Percentiles rank a stretch among this genome's conserved stretches.
Evolutionary conservation across 495 filamentous ascomycete species (phyloP).

Genomic region (Hypoxylon subgilvum): DNA sequence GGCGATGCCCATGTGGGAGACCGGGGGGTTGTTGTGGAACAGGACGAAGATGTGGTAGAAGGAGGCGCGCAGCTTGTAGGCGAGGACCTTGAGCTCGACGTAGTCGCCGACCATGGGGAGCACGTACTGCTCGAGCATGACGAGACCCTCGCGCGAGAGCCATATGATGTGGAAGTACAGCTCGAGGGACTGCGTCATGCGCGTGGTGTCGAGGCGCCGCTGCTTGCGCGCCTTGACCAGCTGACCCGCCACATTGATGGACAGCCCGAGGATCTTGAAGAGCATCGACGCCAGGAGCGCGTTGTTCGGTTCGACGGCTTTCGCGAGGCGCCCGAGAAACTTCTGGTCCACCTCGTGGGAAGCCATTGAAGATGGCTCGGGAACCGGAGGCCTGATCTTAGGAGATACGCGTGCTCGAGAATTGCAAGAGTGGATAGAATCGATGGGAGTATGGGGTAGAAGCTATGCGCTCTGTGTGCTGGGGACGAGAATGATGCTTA

Average conservation of each 20-base stretch:
- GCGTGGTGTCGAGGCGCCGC: constrained; percentile 79
- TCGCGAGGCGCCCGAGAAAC: constrained; percentile 86
- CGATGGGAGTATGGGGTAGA: background rate
- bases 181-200: constrained; percentile 69
- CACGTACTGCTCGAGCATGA: constrained; percentile 84
- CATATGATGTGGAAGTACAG: constrained; percentile 93
- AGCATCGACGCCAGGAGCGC: constrained; percentile 78
- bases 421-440: background rate
- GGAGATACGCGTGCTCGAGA: constrained; percentile 11
- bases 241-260: constrained; percentile 84
- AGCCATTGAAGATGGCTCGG: constrained; percentile 69
- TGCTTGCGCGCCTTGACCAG: constrained; percentile 82
- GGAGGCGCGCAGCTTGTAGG: constrained; percentile 87
- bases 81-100: constrained; percentile 81
- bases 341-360: constrained; percentile 97
- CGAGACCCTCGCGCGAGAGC: constrained; percentile 89
- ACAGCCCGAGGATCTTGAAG: constrained; percentile 89
- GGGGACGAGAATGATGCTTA: background rate
- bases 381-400: constrained; percentile 3
- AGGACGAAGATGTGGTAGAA: constrained; percentile 97
- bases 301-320: constrained; percentile 71
- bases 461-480: background rate
- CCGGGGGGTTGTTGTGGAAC: constrained; percentile 77
- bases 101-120: constrained; percentile 75
- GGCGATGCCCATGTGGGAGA: constrained; percentile 48